phyloP scores from a whole-genome alignment of 305 asterid species.

The Euphrasia arctica region DNA sequence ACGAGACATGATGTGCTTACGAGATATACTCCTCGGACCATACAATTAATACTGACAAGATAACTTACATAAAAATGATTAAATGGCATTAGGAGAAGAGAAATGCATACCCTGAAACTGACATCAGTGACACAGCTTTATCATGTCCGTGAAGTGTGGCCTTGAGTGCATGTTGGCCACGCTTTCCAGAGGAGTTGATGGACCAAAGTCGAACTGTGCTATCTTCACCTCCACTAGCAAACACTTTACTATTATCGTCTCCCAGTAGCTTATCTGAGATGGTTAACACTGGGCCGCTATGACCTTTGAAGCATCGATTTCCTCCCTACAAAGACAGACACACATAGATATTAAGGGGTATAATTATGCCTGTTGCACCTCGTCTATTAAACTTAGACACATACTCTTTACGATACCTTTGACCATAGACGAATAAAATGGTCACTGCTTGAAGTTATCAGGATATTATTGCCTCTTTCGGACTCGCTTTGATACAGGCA shows the following conservation, averaged over 20 bases:
- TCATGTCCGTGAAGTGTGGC: constrained; percentile 83
- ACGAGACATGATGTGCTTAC: not conserved
- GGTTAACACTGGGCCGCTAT: constrained; percentile 57
- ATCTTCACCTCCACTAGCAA: constrained; percentile 91
- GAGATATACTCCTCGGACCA: constrained; percentile 1
- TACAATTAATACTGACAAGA: not conserved
- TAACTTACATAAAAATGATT: not conserved
- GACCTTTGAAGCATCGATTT: constrained; percentile 75
- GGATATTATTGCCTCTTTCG: constrained; percentile 45
- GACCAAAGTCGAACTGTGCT: constrained; percentile 89
- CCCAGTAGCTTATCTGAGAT: constrained; percentile 78
- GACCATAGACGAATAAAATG: constrained; percentile 74
- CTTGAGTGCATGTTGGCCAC: constrained; percentile 59
- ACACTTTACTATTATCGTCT: constrained; percentile 42
- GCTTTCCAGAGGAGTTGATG: constrained; percentile 58
- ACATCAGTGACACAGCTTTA: constrained; percentile 57
- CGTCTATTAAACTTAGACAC: constrained; percentile 10
- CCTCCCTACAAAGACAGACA: constrained; percentile 49
- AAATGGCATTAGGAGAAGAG: not conserved
- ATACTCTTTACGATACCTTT: constrained; percentile 43
- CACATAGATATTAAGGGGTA: constrained; percentile 9
- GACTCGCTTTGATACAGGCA: constrained; percentile 34
- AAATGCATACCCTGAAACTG: constrained; percentile 65
- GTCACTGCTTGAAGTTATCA: constrained; percentile 79
- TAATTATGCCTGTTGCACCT: not conserved